Base-by-base conservation (phyloP, 1,284 basidiomycete species). In the Heterobasidion parviporum region DNA sequence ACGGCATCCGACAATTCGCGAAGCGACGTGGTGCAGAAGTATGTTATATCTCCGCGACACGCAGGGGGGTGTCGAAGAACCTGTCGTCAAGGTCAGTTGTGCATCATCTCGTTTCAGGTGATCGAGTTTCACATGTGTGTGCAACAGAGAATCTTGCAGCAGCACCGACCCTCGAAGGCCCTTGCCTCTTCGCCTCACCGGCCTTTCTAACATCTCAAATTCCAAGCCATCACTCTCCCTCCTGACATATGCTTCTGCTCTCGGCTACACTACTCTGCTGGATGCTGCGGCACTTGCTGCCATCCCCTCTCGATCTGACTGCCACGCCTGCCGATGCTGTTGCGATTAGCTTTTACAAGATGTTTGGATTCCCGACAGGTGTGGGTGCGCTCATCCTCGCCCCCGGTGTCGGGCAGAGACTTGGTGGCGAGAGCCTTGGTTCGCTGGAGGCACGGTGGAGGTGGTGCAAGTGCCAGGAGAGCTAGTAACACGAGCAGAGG, bases 321-420 rank as follows among this genome's bases (percentile, higher is more conserved):
- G 79, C 85, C 54, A 77, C 74, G 26, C 79, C 82, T 6, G 83
- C 89, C 12, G 89, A 92, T 67, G 89, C 89, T 2, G 84, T 93
- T 78, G 88, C 83, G 0, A 68, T 92, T 54, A 89, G 86, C 45
- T 90, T 92, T 63, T 94, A 94, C 74, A 94, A 94, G 63, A 91
- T 92, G 84, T 90, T 92, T 59, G 90, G 90, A 34, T 92, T 84
- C 63, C 91, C 91, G 8, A 94, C 91, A 0, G 91, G 90, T 1
- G 80, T 93, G 47, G 90, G 91, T 35, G 88, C 88, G 16, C 74
- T 94, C 1, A 69, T 94, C 36, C 92, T 85, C 63, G 90, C 90
- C 5, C 93, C 91, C 0, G 91, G 89, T 1, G 80, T 93, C 47
- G 90, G 91, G 36, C 87, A 87, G 26, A 74, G 92, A 3, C 70